Conservation (phyloP, 306 rosid genomes). For the Gastrolobium villosum region DNA sequence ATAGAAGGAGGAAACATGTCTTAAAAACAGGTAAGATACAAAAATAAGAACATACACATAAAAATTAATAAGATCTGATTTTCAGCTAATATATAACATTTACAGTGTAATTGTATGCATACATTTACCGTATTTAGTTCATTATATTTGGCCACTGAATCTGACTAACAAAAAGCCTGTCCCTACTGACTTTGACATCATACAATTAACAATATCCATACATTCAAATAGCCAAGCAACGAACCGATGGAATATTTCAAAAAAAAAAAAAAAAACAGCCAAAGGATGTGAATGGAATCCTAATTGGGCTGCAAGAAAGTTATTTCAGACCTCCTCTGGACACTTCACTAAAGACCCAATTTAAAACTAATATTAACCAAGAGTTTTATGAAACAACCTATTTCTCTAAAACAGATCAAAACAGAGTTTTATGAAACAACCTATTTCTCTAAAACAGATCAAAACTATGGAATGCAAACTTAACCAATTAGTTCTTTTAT, state of each 20-base stretch:
- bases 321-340: background rate
- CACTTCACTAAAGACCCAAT: background rate
- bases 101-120: background rate
- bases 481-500: constrained; percentile 5
- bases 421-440: constrained; percentile 3
- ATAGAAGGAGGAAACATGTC: constrained; percentile 25
- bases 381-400: constrained; percentile 14
- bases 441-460: background rate
- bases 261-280: too few species aligned
- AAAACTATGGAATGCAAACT: background rate
- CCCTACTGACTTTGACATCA: background rate
- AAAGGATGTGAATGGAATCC: background rate
- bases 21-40: constrained; percentile 15
- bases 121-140: background rate
- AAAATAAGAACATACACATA: constrained; percentile 10
- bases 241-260: too few species aligned
- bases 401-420: background rate
- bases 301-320: background rate
- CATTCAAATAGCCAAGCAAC: background rate
- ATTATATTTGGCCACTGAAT: background rate
- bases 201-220: constrained; percentile 4
- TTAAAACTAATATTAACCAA: background rate
- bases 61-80: constrained; percentile 1
- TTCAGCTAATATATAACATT: constrained; percentile 22
- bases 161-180: background rate